phyloP scores from a whole-genome alignment of 805 yeast species.

The Priceomyces haplophilus region DNA sequence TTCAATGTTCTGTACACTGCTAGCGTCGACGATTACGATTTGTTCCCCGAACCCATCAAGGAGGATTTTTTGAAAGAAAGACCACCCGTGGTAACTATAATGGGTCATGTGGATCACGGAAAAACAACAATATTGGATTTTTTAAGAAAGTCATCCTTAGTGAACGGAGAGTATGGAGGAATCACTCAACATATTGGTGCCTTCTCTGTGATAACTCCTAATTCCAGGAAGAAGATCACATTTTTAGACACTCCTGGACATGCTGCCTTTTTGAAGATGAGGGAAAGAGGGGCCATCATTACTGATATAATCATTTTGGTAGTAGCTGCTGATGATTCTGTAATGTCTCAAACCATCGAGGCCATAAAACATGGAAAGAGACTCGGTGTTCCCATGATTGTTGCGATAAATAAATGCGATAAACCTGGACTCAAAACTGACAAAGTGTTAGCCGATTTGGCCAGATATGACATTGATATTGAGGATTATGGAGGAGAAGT shows the following conservation, averaged over 20 bases:
- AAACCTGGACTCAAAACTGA: slow-evolving; percentile 72
- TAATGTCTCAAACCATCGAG: slow-evolving; percentile 95
- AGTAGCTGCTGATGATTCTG: slow-evolving; percentile 96
- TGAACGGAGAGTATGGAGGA: slow-evolving; percentile 86
- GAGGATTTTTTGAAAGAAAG: slow-evolving; percentile 53
- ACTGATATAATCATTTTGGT: slow-evolving; percentile 91
- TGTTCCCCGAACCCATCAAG: slow-evolving; percentile 52
- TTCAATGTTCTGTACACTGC: slow-evolving; percentile 57
- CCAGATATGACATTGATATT: slow-evolving; percentile 73
- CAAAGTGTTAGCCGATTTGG: slow-evolving; percentile 72
- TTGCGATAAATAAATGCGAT: slow-evolving; percentile 92
- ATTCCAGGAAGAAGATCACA: slow-evolving; percentile 72
- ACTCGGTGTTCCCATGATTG: slow-evolving; percentile 78
- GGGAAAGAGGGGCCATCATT: slow-evolving; percentile 92
- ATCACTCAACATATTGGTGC: slow-evolving; percentile 99
- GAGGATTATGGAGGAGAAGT: slow-evolving; percentile 96
- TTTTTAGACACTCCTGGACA: slow-evolving; percentile 98
- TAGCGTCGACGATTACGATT: slow-evolving; percentile 57
- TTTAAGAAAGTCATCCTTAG: slow-evolving; percentile 81
- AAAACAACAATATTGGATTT: slow-evolving; percentile 91
- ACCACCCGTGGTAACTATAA: slow-evolving; percentile 93
- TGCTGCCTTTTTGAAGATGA: slow-evolving; percentile 93
- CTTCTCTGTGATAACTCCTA: slow-evolving; percentile 78
- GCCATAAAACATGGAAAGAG: slow-evolving; percentile 90
- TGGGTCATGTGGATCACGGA: slow-evolving; percentile 99